Conservation (phyloP, 2,329 filamentous ascomycete genomes). For the Cordyceps cicadae region DNA sequence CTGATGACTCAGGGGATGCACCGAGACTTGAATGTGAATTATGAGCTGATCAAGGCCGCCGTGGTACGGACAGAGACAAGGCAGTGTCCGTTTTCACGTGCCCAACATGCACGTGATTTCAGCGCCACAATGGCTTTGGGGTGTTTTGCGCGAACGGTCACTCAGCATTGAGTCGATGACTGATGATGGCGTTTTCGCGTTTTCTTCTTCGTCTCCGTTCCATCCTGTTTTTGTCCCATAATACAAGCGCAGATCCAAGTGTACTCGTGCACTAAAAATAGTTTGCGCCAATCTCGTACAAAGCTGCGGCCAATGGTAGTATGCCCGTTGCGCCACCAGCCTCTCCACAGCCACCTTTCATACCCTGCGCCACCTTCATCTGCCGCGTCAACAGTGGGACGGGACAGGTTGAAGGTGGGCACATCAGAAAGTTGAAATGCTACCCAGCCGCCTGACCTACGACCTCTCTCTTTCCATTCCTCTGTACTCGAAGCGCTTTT, state of each 20-base stretch:
- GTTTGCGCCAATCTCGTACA: background rate
- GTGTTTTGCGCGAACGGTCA: background rate
- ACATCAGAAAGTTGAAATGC: background rate
- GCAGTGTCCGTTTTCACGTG: background rate
- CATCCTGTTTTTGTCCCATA: background rate
- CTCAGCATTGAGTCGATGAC: background rate
- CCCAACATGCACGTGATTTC: background rate
- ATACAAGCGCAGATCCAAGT: slow-evolving; percentile 7
- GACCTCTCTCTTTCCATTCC: background rate
- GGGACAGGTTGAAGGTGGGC: background rate
- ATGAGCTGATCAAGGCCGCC: too few relatives aligned
- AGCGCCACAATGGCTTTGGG: background rate
- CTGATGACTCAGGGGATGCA: background rate
- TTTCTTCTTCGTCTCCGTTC: background rate
- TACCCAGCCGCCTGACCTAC: slow-evolving; percentile 8
- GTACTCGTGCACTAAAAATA: slow-evolving; percentile 1
- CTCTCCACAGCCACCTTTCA: slow-evolving; percentile 3
- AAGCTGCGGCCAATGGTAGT: background rate
- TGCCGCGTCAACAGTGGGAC: slow-evolving; percentile 11
- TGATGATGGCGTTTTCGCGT: background rate
- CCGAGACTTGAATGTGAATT: background rate
- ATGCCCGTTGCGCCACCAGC: background rate
- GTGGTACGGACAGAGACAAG: background rate
- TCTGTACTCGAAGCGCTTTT: background rate
- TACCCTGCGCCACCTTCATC: background rate